Percentiles rank a stretch among this genome's conserved stretches.
Evolutionary conservation across 176 grass and related monocot genomes (phyloP).

Genomic region (Sorghum bicolor): DNA sequence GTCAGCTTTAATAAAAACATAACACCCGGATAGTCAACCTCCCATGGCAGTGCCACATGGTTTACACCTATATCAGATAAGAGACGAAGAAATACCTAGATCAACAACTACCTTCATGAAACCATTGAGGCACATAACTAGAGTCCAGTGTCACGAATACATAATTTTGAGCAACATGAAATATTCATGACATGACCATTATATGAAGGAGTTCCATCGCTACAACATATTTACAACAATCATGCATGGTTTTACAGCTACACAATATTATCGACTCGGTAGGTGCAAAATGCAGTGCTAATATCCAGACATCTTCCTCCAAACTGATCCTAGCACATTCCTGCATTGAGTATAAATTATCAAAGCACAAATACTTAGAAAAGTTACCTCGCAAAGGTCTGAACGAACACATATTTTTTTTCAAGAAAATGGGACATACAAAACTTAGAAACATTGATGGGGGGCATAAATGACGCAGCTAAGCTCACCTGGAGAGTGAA

Average conservation of each 20-base stretch:
- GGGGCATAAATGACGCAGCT: not conserved
- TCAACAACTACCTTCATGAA: not conserved
- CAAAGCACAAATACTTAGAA: not conserved
- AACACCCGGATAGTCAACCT: not conserved
- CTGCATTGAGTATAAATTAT: not conserved
- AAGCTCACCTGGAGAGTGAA: not conserved
- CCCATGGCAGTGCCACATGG: not conserved
- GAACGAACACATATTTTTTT: not conserved
- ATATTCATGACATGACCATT: not conserved
- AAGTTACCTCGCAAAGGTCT: not conserved
- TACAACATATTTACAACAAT: constrained; percentile 33
- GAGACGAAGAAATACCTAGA: not conserved
- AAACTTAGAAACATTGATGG: not conserved
- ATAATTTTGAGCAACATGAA: not conserved
- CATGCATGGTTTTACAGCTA: constrained; percentile 18
- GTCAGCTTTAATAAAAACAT: not conserved
- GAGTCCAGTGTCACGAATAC: not conserved
- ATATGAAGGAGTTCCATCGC: not conserved
- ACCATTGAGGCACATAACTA: not conserved
- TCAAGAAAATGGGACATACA: not conserved
- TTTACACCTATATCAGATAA: not conserved
- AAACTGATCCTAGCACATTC: not conserved
- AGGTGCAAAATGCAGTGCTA: not conserved
- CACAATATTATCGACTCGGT: not conserved
- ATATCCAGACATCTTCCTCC: not conserved